Evolutionary conservation across 495 filamentous ascomycete species (phyloP), one percentile per base, ranked within the genome.

Genomic region (Trichoderma asperelloides): DNA sequence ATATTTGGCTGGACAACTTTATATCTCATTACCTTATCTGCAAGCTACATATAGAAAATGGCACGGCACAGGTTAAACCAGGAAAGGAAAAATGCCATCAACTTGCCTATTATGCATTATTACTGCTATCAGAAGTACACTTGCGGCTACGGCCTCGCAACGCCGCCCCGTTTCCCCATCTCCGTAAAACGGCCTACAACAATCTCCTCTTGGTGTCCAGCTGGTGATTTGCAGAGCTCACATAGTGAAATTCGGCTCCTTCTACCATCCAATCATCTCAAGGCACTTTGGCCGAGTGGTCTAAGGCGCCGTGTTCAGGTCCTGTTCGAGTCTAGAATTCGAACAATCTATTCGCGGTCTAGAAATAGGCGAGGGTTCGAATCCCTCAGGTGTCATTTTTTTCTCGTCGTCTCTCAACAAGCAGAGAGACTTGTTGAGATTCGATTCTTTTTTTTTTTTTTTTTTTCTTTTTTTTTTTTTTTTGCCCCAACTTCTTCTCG

Each of bases 301-400:
- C 55, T 60, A 60, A 60, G 55, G 55, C 55, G 55, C 55, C 55
- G 55, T 60, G 55, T 60, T 60, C 55, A 60, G 55, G 55, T 21
- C 9, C 13, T 47, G 43, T 47, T 47, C n/a, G 3, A 60, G 55
- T 30, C 25, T 9, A 30, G 13, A 11, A 28, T 27, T 21, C 21
- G 23, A 27, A 25, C 49, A 9, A 21, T 25, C 49, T 57, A 21
- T 57, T 60, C 55, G 55, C 55, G 55, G 55, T 60, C 55, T 60
- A 60, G 55, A 28, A 60, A 60, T 60, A 60, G 55, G 55, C 55
- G 55, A 60, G 55, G 55, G 55, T 60, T 60, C 55, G 55, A 60
- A 60, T 60, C 55, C 55, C 55, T 60, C 55, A 60, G 55, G 55
- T 60, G 55, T 60, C 55, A 60, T 60, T 60, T 12, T 30, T n/a